A percentile compares a stretch with the other conserved stretches of the same genome.
phyloP scores from a whole-genome alignment of 805 yeast genomes.

The Candida saitoana region DNA sequence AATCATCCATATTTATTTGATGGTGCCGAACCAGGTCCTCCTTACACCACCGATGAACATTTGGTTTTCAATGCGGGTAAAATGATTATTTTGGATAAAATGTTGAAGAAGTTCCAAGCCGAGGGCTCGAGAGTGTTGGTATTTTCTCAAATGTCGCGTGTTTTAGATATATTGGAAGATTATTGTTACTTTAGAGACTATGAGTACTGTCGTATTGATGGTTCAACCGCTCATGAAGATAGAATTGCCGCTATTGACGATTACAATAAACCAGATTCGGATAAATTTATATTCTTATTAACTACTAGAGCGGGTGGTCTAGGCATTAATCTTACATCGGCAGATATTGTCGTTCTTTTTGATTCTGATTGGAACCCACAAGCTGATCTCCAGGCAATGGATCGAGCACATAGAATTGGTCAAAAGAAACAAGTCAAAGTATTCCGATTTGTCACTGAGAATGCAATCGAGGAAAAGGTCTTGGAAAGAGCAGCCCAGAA shows the following conservation, averaged over 20 bases:
- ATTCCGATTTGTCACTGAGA: slow-evolving; percentile 87
- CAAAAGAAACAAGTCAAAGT: slow-evolving; percentile 95
- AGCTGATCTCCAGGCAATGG: slow-evolving; percentile 98
- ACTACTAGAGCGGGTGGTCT: slow-evolving; percentile 97
- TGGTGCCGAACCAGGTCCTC: slow-evolving; percentile 99
- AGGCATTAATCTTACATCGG: slow-evolving; percentile 89
- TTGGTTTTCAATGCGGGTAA: slow-evolving; percentile 86
- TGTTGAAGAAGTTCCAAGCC: slow-evolving; percentile 63
- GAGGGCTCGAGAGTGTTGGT: slow-evolving; percentile 88
- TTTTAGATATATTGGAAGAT: slow-evolving; percentile 87
- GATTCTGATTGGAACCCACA: slow-evolving; percentile 99
- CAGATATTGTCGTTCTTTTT: slow-evolving; percentile 82
- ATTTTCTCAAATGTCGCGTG: slow-evolving; percentile 90
- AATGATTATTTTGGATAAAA: slow-evolving; percentile 81
- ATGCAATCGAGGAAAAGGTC: slow-evolving; percentile 95
- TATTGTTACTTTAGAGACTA: slow-evolving; percentile 82
- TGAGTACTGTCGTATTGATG: slow-evolving; percentile 89
- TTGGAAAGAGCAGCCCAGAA: slow-evolving; percentile 95
- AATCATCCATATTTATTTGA: slow-evolving; percentile 96
- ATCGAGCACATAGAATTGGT: slow-evolving; percentile 95
- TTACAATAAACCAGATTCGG: slow-evolving; percentile 76
- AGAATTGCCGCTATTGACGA: slow-evolving; percentile 91
- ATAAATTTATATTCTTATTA: slow-evolving; percentile 76
- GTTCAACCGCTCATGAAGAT: slow-evolving; percentile 89
- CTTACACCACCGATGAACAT: slow-evolving; percentile 93